Evolutionary conservation across 176 grass and related monocot genomes (phyloP), one percentile per base, ranked within the genome.

Genomic region (Oryza brachyantha): DNA sequence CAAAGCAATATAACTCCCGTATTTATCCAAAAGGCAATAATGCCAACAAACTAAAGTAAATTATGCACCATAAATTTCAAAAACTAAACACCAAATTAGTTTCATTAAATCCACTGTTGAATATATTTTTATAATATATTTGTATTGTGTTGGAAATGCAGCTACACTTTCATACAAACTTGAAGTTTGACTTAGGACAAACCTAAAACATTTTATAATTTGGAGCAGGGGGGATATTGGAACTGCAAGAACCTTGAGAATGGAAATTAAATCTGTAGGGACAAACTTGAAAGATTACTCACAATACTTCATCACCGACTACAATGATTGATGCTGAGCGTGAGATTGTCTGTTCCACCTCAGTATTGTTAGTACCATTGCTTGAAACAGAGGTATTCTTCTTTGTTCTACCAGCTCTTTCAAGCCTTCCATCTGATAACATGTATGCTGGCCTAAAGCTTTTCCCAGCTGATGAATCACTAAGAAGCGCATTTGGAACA

Each of bases 401-500:
- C 85, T 99, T 99, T 38, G 83, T 79, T 95, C 96, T 83, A 39
- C 96, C 96, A 64, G 96, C 96, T 77, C 96, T 94, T 91, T 99
- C 96, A 76, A 95, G 89, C 52, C 96, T 94, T 80, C 96, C 96
- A 76, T 99, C 96, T 69, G 88, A 83, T 73, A 99, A 84, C 96
- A 95, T 89, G 84, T 95, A 99, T 81, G 96, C 96, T 82, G 96
- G 96, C 87, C 91, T 99, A 86, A 99, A 99, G 75, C 40, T 87
- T 74, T 94, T 91, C 59, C 71, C 76, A 50, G 35, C 77, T 73
- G 89, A 81, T 14, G 79, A 89, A 84, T 94, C 82, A 72, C 85
- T 86, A 80, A 99, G 79, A 79, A 99, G 91, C 86, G 92, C 72
- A 89, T 99, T 99, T 73, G 96, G 96, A 88, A 99, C 78, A 41